Evolutionary conservation across 371 early-diverging fungal genomes (phyloP), one percentile per base, ranked within the genome.

Genomic region (Apophysomyces ossiformis): DNA sequence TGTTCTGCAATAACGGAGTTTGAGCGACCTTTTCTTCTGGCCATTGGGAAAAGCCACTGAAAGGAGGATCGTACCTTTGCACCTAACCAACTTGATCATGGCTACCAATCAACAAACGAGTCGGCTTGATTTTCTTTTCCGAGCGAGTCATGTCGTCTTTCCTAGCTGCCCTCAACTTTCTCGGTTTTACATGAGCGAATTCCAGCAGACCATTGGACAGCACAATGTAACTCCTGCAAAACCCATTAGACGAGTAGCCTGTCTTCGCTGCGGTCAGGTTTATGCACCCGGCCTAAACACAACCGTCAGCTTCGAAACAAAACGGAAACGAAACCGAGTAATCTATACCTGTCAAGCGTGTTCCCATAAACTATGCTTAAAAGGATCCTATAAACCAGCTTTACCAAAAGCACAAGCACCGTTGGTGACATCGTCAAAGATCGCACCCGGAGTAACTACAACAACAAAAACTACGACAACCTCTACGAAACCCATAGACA

Each of bases 171-270:
- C 82, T 16, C 56, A 61, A 8, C 61, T 82, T 1, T 75, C 77
- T 21, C 63, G 79, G 46, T 82, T 75, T 62, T 82, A 82, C 59
- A 77, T 78, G 77, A 75, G 64, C 43, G 73, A 82, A 65, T 78
- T 77, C 56, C 79, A 82, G 57, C 58, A 70, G 15, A 68, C 69
- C 7, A 12, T 79, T 7, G 61, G 57, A n/a, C 68, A 71, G 38
- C 74, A 69, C 47, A 77, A 74, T 37, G 46, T 75, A 13, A 62
- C 64, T 16, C 18, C 72, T 18, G 65, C 69, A 1, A 75, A 77
- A 39, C 61, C 54, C 4, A 64, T 72, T 4, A 67, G 67, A 15
- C 70, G 74, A 21, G 18, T 61, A 7, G 37, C 63, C 1, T 82
- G 83, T 65, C 60, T 67, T 37, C 69, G 70, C 39, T 82, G 83